Percentiles rank a stretch among this genome's conserved stretches.
phyloP scores from a whole-genome alignment of 768 basidiomycete species.

The Tremella mesenterica region DNA sequence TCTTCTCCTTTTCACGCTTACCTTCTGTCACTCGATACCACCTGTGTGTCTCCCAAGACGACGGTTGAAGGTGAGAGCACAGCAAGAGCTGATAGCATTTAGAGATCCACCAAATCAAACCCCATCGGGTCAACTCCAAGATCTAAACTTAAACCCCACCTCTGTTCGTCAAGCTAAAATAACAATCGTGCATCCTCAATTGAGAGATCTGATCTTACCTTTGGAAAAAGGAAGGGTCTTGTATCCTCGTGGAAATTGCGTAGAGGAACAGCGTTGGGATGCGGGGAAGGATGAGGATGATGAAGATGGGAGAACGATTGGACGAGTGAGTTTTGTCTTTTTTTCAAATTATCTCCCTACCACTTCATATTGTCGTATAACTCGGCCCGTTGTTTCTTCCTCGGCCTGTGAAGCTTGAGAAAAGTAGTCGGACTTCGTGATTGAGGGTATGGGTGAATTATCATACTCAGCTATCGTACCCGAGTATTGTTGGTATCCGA shows the following conservation, averaged over 20 bases:
- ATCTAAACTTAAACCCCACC: slow-evolving; percentile 21
- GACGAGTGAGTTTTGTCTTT: too few relatives aligned
- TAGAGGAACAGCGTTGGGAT: slow-evolving; percentile 16
- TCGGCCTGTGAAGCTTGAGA: too few relatives aligned
- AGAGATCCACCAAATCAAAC: slow-evolving; percentile 22
- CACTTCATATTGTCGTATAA: background rate
- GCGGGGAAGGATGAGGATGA: slow-evolving; percentile 4
- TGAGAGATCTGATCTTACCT: slow-evolving; percentile 69
- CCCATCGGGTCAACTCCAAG: slow-evolving; percentile 27
- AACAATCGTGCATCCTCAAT: slow-evolving; percentile 49
- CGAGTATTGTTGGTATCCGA: slow-evolving; percentile 2
- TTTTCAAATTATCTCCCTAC: background rate
- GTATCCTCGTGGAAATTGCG: slow-evolving; percentile 15
- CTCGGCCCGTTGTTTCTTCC: background rate
- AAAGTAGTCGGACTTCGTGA: too few relatives aligned
- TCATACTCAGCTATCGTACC: too few relatives aligned
- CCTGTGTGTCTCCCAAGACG: too few relatives aligned
- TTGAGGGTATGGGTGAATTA: too few relatives aligned
- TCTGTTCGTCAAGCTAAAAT: slow-evolving; percentile 25
- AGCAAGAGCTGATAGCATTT: too few relatives aligned
- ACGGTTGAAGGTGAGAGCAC: too few relatives aligned
- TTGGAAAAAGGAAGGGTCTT: slow-evolving; percentile 50
- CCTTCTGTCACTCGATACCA: slow-evolving; percentile 6
- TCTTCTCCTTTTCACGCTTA: too few relatives aligned
- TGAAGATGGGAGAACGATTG: too few relatives aligned